phyloP scores from a whole-genome alignment of 2,329 filamentous ascomycete species.

The Cercospora zeae-maydis region DNA sequence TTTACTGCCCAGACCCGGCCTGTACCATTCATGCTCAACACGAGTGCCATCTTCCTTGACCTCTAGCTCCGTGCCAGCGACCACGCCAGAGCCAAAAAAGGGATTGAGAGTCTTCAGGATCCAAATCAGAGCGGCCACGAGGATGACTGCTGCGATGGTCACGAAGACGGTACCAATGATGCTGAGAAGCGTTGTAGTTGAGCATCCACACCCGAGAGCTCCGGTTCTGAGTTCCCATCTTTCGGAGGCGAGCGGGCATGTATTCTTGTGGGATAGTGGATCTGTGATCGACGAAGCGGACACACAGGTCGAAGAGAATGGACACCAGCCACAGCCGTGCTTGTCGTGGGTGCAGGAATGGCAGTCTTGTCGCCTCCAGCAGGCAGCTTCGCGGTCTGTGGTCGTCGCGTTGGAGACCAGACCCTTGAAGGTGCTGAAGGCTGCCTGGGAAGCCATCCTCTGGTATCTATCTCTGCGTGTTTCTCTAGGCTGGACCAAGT shows the following conservation, averaged over 20 bases:
- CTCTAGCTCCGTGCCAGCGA: constrained; percentile 33
- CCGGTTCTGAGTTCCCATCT: constrained; percentile 46
- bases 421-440: not conserved
- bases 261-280: constrained; percentile 37
- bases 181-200: constrained; percentile 46
- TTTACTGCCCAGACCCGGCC: constrained; percentile 17
- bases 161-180: constrained; percentile 43
- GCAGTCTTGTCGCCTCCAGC: constrained; percentile 37
- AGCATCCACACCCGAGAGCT: constrained; percentile 46
- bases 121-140: constrained; percentile 35
- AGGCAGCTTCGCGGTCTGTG: constrained; percentile 23
- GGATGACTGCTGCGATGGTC: constrained; percentile 39
- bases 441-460: not conserved
- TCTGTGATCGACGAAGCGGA: constrained; percentile 42
- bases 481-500: not conserved
- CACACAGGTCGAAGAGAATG: constrained; percentile 43
- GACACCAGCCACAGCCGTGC: constrained; percentile 45
- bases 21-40: constrained; percentile 25
- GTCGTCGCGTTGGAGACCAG: not conserved
- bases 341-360: constrained; percentile 30
- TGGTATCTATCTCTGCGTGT: not conserved
- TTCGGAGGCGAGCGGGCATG: constrained; percentile 40
- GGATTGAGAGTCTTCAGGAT: constrained; percentile 24
- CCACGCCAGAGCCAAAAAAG: constrained; percentile 30
- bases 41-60: constrained; percentile 30